These are phyloP conservation scores for Ophiognomonia clavigignenti-juglandacearum DNA, from an alignment of 2,329 filamentous ascomycete genomes.

Conservation along the genomic window DNA sequence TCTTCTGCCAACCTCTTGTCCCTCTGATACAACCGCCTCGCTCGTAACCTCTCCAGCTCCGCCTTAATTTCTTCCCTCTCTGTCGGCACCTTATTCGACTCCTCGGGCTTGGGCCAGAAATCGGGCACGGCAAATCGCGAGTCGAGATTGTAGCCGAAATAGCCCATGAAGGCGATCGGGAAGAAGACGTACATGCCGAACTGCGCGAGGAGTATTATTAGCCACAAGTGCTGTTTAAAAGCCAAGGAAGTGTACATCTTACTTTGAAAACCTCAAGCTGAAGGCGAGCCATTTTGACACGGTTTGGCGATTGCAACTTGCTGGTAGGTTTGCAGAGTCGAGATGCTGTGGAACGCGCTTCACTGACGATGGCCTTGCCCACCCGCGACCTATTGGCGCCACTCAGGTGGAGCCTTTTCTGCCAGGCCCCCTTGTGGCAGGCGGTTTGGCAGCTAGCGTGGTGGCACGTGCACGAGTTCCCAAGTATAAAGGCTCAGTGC, in stretches of 20 bases:
- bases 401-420: no score
- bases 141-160: slow-evolving; percentile 98
- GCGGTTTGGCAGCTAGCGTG: no score
- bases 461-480: no score
- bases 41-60: slow-evolving; percentile 70
- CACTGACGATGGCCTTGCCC: no score
- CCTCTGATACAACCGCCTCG: slow-evolving; percentile 67
- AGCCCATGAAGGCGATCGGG: slow-evolving; percentile 99
- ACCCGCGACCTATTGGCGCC: no score
- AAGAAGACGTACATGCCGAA: slow-evolving; percentile 99
- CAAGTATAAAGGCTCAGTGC: no score
- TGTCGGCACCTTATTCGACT: slow-evolving; percentile 71
- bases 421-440: no score
- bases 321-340: neutral
- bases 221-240: slow-evolving; percentile 7
- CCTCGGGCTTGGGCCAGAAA: slow-evolving; percentile 85
- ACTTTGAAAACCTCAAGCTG: slow-evolving; percentile 97
- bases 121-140: slow-evolving; percentile 80
- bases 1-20: slow-evolving; percentile 51
- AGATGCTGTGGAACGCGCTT: no score
- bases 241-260: slow-evolving; percentile 21
- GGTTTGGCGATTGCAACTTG: neutral
- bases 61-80: slow-evolving; percentile 77
- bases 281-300: slow-evolving; percentile 64
- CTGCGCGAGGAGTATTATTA: slow-evolving; percentile 37